phyloP scores from a whole-genome alignment of 2,329 filamentous ascomycete genomes.

The Phyllosticta citriasiana region DNA sequence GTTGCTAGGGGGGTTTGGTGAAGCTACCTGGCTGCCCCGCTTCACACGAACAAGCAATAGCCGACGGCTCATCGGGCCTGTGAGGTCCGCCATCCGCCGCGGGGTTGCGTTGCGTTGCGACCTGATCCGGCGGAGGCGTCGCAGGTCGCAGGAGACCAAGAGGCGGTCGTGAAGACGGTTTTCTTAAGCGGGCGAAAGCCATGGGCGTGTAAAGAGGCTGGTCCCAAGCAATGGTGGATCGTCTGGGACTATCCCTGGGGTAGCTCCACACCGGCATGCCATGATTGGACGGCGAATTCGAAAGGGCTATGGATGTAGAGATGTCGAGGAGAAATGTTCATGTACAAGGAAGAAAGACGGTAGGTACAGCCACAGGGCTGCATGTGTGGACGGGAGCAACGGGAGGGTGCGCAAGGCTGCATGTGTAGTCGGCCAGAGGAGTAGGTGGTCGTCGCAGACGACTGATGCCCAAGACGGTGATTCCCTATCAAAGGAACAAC shows the following conservation, averaged over 20 bases:
- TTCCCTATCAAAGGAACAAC: not conserved
- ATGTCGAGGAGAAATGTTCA: not conserved
- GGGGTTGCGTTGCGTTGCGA: not conserved
- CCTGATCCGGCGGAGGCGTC: not conserved
- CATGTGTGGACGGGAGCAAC: not conserved
- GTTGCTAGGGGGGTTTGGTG: not conserved
- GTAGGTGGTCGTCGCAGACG: not conserved
- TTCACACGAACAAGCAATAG: not conserved
- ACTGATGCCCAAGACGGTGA: not conserved
- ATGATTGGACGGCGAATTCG: not conserved
- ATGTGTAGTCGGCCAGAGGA: not conserved
- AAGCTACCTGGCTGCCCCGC: not conserved
- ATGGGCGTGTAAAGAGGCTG: not conserved
- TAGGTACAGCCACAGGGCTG: not conserved
- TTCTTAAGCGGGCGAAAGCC: not conserved
- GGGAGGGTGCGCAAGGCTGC: not conserved
- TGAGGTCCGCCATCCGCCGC: not conserved
- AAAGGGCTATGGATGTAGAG: not conserved
- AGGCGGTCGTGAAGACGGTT: not conserved
- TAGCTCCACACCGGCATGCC: not conserved
- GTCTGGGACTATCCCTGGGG: not conserved
- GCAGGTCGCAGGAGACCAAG: not conserved
- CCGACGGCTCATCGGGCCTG: not conserved
- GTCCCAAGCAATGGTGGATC: not conserved
- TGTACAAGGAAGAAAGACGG: not conserved